A percentile compares a stretch with the other conserved stretches of the same genome.
These are phyloP conservation scores for Kodamaea nitidulidarum DNA, from an alignment of 805 yeast species.

Conservation along the genomic window DNA sequence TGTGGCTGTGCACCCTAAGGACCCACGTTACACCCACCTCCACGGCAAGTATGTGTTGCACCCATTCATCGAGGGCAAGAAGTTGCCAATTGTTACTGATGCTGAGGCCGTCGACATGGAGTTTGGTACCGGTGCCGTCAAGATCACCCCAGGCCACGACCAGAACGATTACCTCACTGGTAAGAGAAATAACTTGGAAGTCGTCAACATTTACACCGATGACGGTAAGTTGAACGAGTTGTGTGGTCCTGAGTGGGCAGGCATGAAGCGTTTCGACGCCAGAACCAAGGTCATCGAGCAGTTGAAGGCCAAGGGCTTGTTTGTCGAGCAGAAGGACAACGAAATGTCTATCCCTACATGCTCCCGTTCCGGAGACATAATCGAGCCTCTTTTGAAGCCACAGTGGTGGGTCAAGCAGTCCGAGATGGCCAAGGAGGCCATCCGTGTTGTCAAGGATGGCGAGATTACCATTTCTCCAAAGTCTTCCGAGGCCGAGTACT, in stretches of 20 bases:
- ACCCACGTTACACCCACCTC: constrained; percentile 84
- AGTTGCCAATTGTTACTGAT: constrained; percentile 85
- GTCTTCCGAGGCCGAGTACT: constrained; percentile 87
- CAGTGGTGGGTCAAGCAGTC: constrained; percentile 98
- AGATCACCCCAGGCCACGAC: constrained; percentile 98
- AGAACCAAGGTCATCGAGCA: constrained; percentile 77
- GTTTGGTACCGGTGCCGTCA: constrained; percentile 99
- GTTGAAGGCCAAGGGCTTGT: constrained; percentile 70
- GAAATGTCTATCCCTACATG: constrained; percentile 95
- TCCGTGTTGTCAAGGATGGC: constrained; percentile 80
- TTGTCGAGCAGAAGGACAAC: constrained; percentile 82
- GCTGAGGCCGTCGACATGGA: constrained; percentile 97
- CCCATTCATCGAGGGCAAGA: constrained; percentile 75
- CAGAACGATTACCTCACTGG: constrained; percentile 96
- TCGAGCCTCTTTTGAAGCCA: constrained; percentile 95
- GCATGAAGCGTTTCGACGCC: constrained; percentile 92
- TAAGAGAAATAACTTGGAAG: constrained; percentile 85
- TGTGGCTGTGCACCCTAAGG: constrained; percentile 96
- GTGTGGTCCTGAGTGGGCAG: constrained; percentile 86
- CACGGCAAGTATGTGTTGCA: constrained; percentile 91
- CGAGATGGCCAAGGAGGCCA: constrained; percentile 84
- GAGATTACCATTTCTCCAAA: constrained; percentile 79
- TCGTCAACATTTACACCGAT: constrained; percentile 87
- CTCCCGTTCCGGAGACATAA: constrained; percentile 94
- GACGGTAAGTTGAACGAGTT: constrained; percentile 85